A percentile compares a stretch with the other conserved stretches of the same genome.
These are phyloP conservation scores for Trebouxia sp. DNA, from an alignment of 139 green algal genomes.

Conservation along the genomic window DNA sequence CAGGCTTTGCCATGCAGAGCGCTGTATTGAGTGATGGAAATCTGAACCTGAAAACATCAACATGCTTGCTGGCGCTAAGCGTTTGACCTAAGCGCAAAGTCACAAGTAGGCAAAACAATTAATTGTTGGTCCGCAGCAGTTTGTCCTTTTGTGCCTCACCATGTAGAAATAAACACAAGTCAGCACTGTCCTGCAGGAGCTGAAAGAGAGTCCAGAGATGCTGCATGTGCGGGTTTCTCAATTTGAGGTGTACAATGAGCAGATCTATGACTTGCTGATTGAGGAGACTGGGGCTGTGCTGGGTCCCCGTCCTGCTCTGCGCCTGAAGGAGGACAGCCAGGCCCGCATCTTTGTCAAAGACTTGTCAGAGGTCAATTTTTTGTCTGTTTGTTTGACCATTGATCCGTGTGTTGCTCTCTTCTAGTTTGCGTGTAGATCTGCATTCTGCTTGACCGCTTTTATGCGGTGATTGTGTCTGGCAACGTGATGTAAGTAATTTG, in stretches of 20 bases:
- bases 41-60: background rate
- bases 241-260: slow-evolving; percentile 80
- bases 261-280: slow-evolving; percentile 75
- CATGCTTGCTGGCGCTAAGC: background rate
- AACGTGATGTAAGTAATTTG: too few relatives aligned
- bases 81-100: background rate
- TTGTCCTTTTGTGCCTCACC: too few relatives aligned
- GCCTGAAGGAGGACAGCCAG: slow-evolving; percentile 60
- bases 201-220: slow-evolving; percentile 31
- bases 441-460: too few relatives aligned
- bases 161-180: background rate
- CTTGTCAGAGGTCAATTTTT: slow-evolving; percentile 36
- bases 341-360: slow-evolving; percentile 55
- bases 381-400: background rate
- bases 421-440: too few relatives aligned
- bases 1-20: background rate
- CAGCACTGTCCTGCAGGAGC: slow-evolving; percentile 14
- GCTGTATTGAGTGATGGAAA: too few relatives aligned
- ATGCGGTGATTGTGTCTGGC: too few relatives aligned
- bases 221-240: slow-evolving; percentile 44
- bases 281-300: slow-evolving; percentile 17
- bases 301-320: slow-evolving; percentile 37
- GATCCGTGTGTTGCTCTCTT: too few relatives aligned
- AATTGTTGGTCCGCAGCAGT: too few relatives aligned
- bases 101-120: background rate